Conservation (phyloP, 352 stramenopile species). For the Globisporangium okanoganense region DNA sequence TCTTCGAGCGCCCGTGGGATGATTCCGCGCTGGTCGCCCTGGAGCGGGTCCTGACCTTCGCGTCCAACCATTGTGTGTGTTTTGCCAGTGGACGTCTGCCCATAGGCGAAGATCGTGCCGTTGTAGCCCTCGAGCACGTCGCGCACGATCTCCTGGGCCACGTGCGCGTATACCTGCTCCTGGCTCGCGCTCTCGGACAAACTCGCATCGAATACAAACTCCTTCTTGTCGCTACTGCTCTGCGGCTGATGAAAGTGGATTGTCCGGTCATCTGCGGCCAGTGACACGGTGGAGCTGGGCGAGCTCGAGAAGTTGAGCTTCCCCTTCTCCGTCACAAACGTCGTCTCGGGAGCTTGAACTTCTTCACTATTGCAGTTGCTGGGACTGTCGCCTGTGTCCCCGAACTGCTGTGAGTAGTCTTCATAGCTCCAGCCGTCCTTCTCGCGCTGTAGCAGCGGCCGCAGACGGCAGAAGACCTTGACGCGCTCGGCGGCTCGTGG, state of each 20-base stretch:
- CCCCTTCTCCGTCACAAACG: slow-evolving; percentile 69
- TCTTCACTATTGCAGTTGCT: slow-evolving; percentile 7
- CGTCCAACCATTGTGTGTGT: slow-evolving; percentile 67
- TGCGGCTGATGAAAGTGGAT: slow-evolving; percentile 23
- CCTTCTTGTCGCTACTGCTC: slow-evolving; percentile 24
- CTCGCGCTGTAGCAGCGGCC: slow-evolving; percentile 56
- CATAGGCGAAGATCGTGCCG: slow-evolving; percentile 66
- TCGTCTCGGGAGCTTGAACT: slow-evolving; percentile 18
- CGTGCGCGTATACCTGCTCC: slow-evolving; percentile 43
- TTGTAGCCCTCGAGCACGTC: slow-evolving; percentile 67
- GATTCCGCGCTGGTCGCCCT: slow-evolving; percentile 38
- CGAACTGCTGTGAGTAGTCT: slow-evolving; percentile 38
- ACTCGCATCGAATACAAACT: slow-evolving; percentile 62
- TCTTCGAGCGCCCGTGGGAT: slow-evolving; percentile 60
- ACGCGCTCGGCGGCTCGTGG: slow-evolving; percentile 35
- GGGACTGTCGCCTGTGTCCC: slow-evolving; percentile 19
- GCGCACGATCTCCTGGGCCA: slow-evolving; percentile 49
- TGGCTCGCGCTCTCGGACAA: slow-evolving; percentile 38
- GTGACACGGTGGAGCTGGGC: slow-evolving; percentile 19
- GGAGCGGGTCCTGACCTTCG: slow-evolving; percentile 22
- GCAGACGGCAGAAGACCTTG: slow-evolving; percentile 64
- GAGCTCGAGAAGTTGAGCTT: slow-evolving; percentile 17
- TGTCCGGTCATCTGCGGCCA: slow-evolving; percentile 28
- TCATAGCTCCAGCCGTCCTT: slow-evolving; percentile 61
- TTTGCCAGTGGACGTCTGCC: slow-evolving; percentile 63